Evolutionary conservation across 2,329 filamentous ascomycete species (phyloP).

Genomic region (Penicillium freii): DNA sequence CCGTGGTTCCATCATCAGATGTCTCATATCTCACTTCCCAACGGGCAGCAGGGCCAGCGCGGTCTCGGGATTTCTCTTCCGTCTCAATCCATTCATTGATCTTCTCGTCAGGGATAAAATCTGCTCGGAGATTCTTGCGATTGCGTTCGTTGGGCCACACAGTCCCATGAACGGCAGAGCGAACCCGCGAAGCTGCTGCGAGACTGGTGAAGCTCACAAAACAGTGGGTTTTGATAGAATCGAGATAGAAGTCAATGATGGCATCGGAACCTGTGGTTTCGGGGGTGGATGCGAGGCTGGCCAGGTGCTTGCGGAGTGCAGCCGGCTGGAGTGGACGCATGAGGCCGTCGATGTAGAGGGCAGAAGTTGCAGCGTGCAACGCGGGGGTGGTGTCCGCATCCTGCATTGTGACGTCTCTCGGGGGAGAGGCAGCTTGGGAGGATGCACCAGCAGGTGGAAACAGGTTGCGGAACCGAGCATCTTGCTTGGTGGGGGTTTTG

Average conservation of each 20-base stretch:
- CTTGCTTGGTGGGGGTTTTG: constrained; percentile 29
- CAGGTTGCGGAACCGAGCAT: constrained; percentile 52
- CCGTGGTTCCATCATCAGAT: constrained; percentile 56
- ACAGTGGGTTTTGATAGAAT: constrained; percentile 83
- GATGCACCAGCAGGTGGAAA: constrained; percentile 36
- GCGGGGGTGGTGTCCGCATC: constrained; percentile 54
- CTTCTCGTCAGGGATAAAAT: constrained; percentile 79
- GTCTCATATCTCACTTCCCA: constrained; percentile 74
- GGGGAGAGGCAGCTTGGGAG: constrained; percentile 27
- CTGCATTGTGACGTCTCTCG: constrained; percentile 29
- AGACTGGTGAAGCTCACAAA: constrained; percentile 70
- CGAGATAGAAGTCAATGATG: constrained; percentile 72
- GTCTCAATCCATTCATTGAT: constrained; percentile 70
- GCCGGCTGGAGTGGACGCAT: constrained; percentile 77
- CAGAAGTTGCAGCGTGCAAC: constrained; percentile 68
- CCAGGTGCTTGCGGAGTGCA: constrained; percentile 66
- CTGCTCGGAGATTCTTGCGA: constrained; percentile 79
- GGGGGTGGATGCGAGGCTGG: constrained; percentile 63
- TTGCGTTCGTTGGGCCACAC: constrained; percentile 86
- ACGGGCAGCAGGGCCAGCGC: constrained; percentile 44
- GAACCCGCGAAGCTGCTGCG: constrained; percentile 71
- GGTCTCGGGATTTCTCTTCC: constrained; percentile 57
- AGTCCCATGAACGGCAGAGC: constrained; percentile 70
- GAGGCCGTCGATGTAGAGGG: constrained; percentile 85
- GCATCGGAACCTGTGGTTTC: constrained; percentile 53